phyloP scores from a whole-genome alignment of 208 protist genomes.

The Kentomonas sorsogonicus region DNA sequence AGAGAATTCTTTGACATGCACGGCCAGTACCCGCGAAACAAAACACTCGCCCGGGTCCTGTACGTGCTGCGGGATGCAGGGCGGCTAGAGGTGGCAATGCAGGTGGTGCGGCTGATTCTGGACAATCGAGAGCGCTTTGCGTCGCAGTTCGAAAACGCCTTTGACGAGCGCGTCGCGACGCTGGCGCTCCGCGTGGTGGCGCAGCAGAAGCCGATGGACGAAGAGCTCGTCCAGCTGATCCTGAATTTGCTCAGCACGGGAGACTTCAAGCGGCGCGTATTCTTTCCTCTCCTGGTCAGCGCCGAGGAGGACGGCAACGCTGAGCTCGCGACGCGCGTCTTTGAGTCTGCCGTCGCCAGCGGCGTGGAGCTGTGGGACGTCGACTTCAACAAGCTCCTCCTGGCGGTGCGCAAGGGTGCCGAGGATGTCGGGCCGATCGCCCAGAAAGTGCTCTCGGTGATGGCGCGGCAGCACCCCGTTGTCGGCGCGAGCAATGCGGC shows the following conservation, averaged over 20 bases:
- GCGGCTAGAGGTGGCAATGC: conserved; percentile 21
- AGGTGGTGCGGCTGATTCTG: conserved; percentile 26
- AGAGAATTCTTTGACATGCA: too few relatives aligned
- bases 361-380: conserved; percentile 77
- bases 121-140: conserved; percentile 14
- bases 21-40: conserved; percentile 43
- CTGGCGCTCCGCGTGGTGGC: conserved; percentile 53
- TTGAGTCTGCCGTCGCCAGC: conserved; percentile 25
- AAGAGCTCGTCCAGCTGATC: conserved; percentile 29
- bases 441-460: conserved; percentile 21
- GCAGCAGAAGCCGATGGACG: conserved; percentile 11
- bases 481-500: conserved; percentile 52
- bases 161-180: conserved; percentile 72
- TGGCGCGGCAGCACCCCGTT: conserved; percentile 72
- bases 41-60: conserved; percentile 47
- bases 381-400: conserved; percentile 61
- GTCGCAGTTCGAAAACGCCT: conserved; percentile 13
- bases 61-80: conserved; percentile 41
- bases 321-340: conserved; percentile 35
- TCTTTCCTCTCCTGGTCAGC: conserved; percentile 54
- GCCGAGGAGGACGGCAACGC: conserved; percentile 24
- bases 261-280: conserved; percentile 55
- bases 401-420: conserved; percentile 13
- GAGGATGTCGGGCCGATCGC: background rate
- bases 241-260: conserved; percentile 40